Evolutionary conservation across 108 stramenopile species (phyloP).

Genomic region (Parmales sp.): DNA sequence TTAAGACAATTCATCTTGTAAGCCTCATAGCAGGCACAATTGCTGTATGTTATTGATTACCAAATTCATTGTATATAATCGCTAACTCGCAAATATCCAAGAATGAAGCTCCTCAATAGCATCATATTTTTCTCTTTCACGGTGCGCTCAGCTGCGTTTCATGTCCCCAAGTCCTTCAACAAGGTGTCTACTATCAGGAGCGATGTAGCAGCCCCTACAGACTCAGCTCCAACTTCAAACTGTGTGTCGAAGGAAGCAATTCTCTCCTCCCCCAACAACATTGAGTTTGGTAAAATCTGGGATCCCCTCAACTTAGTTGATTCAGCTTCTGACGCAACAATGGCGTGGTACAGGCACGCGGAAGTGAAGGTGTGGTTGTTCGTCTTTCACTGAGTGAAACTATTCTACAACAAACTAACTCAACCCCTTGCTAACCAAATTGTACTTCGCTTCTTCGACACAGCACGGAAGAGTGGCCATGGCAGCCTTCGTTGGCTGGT

Average conservation of each 20-base stretch:
- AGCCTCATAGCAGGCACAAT: no score
- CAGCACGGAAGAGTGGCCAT: constrained; percentile 67
- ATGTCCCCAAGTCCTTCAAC: constrained; percentile 24
- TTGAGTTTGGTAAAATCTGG: constrained; percentile 56
- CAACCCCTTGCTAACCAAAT: no score
- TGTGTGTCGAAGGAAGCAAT: constrained; percentile 38
- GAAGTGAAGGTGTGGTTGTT: no score
- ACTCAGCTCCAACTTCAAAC: constrained; percentile 20
- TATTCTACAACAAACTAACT: no score
- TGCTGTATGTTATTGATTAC: not conserved
- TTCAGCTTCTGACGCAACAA: constrained; percentile 53
- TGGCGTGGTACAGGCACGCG: constrained; percentile 68
- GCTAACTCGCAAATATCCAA: not conserved
- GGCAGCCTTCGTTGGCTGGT: constrained; percentile 73
- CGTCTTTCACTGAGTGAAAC: no score
- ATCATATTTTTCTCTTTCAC: not conserved
- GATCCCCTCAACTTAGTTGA: constrained; percentile 62
- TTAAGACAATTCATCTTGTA: no score
- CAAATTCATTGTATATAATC: not conserved
- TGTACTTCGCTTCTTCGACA: no score
- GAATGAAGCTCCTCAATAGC: constrained; percentile 1
- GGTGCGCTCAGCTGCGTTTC: constrained; percentile 13
- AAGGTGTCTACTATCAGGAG: constrained; percentile 27
- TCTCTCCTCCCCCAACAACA: constrained; percentile 47
- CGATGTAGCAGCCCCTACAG: constrained; percentile 21